phyloP scores from a whole-genome alignment of 2,329 filamentous ascomycete genomes.

The Epicoccum sorghinum region DNA sequence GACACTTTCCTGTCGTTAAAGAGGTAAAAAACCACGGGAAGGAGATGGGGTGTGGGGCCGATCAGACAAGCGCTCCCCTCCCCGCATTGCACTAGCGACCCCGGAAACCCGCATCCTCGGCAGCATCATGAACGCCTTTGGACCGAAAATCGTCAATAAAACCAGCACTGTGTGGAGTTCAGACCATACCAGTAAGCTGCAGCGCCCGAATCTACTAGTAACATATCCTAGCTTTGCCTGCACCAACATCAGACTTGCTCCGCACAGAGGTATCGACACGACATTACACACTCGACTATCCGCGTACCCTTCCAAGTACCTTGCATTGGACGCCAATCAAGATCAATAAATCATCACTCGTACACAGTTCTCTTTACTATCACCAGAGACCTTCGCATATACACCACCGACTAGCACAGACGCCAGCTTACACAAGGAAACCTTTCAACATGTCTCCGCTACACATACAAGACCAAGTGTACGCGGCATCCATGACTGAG shows the following conservation, averaged over 20 bases:
- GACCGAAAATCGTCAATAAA: slow-evolving; percentile 12
- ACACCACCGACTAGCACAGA: not conserved
- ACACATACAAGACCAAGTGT: slow-evolving; percentile 57
- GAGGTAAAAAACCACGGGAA: too few species aligned
- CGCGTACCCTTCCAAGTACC: too few species aligned
- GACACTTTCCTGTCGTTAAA: too few species aligned
- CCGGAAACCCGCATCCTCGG: slow-evolving; percentile 20
- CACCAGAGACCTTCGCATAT: not conserved
- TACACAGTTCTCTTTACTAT: not conserved
- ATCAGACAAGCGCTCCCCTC: slow-evolving; percentile 19
- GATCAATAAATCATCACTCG: not conserved
- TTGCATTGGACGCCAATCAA: too few species aligned
- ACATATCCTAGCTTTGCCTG: not conserved
- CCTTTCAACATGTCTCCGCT: not conserved
- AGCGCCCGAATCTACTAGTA: not conserved
- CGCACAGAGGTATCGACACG: too few species aligned
- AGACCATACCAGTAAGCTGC: too few species aligned
- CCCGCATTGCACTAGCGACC: slow-evolving; percentile 24
- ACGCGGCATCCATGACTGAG: slow-evolving; percentile 65
- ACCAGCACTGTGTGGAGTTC: not conserved
- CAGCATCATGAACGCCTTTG: slow-evolving; percentile 23
- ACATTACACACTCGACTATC: too few species aligned
- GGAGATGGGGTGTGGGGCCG: not conserved
- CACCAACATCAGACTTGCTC: too few species aligned
- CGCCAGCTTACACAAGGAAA: not conserved